Evolutionary conservation across 2,329 filamentous ascomycete genomes (phyloP), one percentile per base, ranked within the genome.

Genomic region (Pseudogymnoascus sp.): DNA sequence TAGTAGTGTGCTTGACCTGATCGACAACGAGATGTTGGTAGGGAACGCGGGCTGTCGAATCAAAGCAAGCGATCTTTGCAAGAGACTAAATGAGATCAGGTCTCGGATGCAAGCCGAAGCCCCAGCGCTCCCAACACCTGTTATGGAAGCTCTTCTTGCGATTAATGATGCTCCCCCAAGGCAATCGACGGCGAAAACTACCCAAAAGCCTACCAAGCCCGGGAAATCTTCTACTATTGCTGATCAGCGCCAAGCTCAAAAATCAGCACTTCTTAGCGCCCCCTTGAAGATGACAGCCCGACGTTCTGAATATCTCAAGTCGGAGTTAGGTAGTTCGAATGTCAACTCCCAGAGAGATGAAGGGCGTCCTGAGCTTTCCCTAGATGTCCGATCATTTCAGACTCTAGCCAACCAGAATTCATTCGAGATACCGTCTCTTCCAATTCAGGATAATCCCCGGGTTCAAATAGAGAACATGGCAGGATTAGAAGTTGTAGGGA

Each of bases 11-110:
- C 63, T 71, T 2, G 68, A 69, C 3, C 39, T 72, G 6, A 61
- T 73, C 4, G 71, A 72, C 28, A 30, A 35, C 0, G 33, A 65
- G 2, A 68, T 71, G 64, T 57, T 67, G 28, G 58, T 70, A 1
- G 62, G 59, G 33, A 14, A 33, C 43, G n/a, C 60, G 2, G 14
- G 12, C 3, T 1, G 33, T 9, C 14, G 60, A 33, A 18, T 58
- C 6, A 39, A 33, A 12, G 22, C 60, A 7, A 28, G 3, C 4
- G 37, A 61, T 8, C 59, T 61, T 47, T 59, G 62, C 15, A 20
- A 41, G 18, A 15, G 7, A n/a, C 28, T 66, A 5, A 59, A 20
- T 8, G 1, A 37, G 1, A 57, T 60, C 41, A 20, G 14, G 22
- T 6, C 6, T 6, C 8, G 37, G 4, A 11, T n/a, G n/a, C 28